Evolutionary conservation across 2,329 filamentous ascomycete genomes (phyloP).

Genomic region (Aspergillus flavus): DNA sequence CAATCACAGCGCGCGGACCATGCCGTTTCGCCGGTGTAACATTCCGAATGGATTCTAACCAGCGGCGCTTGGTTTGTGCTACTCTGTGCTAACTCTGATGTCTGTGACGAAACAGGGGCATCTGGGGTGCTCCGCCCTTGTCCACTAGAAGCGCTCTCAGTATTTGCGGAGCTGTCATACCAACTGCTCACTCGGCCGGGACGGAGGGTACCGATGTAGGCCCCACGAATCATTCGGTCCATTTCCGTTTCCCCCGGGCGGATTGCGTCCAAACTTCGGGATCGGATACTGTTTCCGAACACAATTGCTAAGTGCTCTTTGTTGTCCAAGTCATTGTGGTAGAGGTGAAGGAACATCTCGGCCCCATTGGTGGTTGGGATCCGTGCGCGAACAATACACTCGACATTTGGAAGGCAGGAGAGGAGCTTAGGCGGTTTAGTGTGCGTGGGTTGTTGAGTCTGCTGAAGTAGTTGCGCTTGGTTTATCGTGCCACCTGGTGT

Average conservation of each 20-base stretch:
- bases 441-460: slow-evolving; percentile 28
- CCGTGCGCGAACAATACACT: slow-evolving; percentile 89
- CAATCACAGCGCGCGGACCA: slow-evolving; percentile 98
- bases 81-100: slow-evolving; percentile 20
- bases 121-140: slow-evolving; percentile 6
- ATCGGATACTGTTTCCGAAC: slow-evolving; percentile 83
- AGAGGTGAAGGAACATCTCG: slow-evolving; percentile 96
- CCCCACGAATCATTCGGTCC: slow-evolving; percentile 85
- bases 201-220: slow-evolving; percentile 84
- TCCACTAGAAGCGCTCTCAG: slow-evolving; percentile 7
- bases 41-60: slow-evolving; percentile 95
- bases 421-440: slow-evolving; percentile 72
- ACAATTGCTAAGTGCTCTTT: slow-evolving; percentile 98
- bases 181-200: slow-evolving; percentile 81
- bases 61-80: slow-evolving; percentile 60
- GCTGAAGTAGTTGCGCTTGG: slow-evolving; percentile 33
- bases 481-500: slow-evolving; percentile 45
- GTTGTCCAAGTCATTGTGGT: slow-evolving; percentile 87
- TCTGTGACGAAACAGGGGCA: slow-evolving; percentile 13
- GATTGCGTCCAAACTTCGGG: slow-evolving; percentile 58
- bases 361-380: slow-evolving; percentile 90
- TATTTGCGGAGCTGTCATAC: slow-evolving; percentile 48
- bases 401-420: slow-evolving; percentile 76
- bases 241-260: slow-evolving; percentile 52
- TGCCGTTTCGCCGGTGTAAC: slow-evolving; percentile 97